These are phyloP conservation scores for Cadophora malorum DNA, from an alignment of 2,329 filamentous ascomycete species.

Conservation along the genomic window DNA sequence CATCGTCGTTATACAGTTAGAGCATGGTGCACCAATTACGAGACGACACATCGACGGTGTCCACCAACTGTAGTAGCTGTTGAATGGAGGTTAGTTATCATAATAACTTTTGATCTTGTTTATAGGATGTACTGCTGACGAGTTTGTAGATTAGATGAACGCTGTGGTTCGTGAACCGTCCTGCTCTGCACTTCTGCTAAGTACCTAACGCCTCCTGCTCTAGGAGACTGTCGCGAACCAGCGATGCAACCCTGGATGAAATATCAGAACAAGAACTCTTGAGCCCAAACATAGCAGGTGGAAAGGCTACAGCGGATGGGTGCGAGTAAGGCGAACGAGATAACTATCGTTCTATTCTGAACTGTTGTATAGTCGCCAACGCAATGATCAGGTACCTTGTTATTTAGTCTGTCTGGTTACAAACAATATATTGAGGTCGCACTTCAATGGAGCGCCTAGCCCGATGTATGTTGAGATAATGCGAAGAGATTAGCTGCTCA, in stretches of 20 bases:
- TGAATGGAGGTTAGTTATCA: not conserved
- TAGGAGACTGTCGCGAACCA: not conserved
- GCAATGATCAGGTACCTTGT: too few relatives aligned
- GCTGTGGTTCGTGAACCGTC: not conserved
- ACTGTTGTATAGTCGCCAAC: too few relatives aligned
- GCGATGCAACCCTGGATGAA: not conserved
- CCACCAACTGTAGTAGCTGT: not conserved
- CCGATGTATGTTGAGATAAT: too few relatives aligned
- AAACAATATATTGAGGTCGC: too few relatives aligned
- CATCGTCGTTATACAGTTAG: not conserved
- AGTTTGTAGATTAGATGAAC: not conserved
- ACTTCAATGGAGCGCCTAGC: too few relatives aligned
- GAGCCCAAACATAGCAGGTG: not conserved
- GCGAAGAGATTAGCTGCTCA: too few relatives aligned
- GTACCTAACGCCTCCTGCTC: not conserved
- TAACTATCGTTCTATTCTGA: too few relatives aligned
- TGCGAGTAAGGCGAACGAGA: too few relatives aligned
- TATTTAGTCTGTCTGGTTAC: too few relatives aligned
- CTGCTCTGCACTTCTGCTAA: not conserved
- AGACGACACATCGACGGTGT: not conserved
- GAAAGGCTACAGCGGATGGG: not conserved
- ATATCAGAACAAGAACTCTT: not conserved
- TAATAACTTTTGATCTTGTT: not conserved
- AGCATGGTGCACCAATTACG: not conserved
- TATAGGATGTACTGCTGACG: not conserved